Conservation (phyloP, 2,329 filamentous ascomycete species). For the Epichloe coenophiala region DNA sequence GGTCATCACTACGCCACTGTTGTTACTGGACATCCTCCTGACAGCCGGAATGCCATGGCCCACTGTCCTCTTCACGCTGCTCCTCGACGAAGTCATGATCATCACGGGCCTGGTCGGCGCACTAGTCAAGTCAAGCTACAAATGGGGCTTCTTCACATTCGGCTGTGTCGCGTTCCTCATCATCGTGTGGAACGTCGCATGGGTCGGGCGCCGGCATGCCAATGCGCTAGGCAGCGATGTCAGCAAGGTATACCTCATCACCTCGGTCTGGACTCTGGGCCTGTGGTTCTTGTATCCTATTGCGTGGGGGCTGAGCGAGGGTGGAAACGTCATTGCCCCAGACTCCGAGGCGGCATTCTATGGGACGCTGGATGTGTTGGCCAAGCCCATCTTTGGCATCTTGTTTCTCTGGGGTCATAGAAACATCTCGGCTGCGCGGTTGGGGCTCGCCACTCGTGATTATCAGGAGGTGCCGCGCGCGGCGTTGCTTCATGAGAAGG, state of each 20-base stretch:
- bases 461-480: slow-evolving; percentile 16
- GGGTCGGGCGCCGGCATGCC: slow-evolving; percentile 34
- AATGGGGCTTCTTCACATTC: slow-evolving; percentile 43
- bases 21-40: neutral
- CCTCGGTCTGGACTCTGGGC: slow-evolving; percentile 10
- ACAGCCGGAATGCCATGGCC: neutral
- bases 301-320: slow-evolving; percentile 38
- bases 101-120: neutral
- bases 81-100: neutral
- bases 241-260: slow-evolving; percentile 32
- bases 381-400: slow-evolving; percentile 50
- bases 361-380: slow-evolving; percentile 49
- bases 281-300: slow-evolving; percentile 44
- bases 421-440: slow-evolving; percentile 41
- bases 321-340: slow-evolving; percentile 38
- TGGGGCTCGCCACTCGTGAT: slow-evolving; percentile 35
- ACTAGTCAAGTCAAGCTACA: slow-evolving; percentile 26
- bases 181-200: slow-evolving; percentile 17
- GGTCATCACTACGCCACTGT: neutral
- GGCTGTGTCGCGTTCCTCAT: slow-evolving; percentile 29
- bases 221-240: slow-evolving; percentile 38
- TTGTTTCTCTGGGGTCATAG: slow-evolving; percentile 50
- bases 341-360: slow-evolving; percentile 59
- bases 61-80: neutral
- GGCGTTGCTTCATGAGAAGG: neutral